Evolutionary conservation across 345 rosid genomes (phyloP).

Genomic region (Psidium guajava): DNA sequence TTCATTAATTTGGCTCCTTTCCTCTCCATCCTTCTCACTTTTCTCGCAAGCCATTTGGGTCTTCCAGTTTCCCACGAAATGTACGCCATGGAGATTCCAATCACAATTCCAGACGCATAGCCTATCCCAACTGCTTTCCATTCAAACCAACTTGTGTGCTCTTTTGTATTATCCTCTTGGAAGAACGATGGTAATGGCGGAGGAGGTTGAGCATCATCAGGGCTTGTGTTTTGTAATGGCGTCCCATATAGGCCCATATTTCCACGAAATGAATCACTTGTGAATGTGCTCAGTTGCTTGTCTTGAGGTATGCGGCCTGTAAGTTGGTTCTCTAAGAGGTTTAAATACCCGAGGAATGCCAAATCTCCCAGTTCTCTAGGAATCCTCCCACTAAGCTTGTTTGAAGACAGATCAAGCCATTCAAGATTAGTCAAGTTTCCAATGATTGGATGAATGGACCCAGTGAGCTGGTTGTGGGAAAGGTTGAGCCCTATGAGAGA

Average conservation of each 20-base stretch:
- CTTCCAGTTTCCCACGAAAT: not conserved
- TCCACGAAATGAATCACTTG: not conserved
- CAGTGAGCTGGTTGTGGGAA: not conserved
- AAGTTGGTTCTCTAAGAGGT: not conserved
- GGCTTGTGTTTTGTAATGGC: not conserved
- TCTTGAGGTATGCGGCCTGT: not conserved
- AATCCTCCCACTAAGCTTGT: not conserved
- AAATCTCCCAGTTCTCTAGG: not conserved
- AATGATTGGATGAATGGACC: not conserved
- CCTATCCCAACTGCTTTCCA: not conserved
- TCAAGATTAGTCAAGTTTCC: not conserved
- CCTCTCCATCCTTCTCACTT: not conserved
- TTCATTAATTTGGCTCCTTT: not conserved
- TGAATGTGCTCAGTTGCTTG: not conserved
- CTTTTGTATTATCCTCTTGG: not conserved
- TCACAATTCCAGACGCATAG: not conserved
- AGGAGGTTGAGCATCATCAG: not conserved
- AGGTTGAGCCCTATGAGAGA: not conserved
- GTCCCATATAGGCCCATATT: not conserved
- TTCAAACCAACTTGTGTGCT: not conserved
- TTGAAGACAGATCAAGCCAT: not conserved
- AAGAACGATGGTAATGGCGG: accelerated
- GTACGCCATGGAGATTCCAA: not conserved
- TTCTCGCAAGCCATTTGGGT: not conserved
- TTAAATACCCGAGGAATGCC: not conserved